Evolutionary conservation across 1,284 basidiomycete genomes (phyloP).

Genomic region (Ustilago shanxiensis): DNA sequence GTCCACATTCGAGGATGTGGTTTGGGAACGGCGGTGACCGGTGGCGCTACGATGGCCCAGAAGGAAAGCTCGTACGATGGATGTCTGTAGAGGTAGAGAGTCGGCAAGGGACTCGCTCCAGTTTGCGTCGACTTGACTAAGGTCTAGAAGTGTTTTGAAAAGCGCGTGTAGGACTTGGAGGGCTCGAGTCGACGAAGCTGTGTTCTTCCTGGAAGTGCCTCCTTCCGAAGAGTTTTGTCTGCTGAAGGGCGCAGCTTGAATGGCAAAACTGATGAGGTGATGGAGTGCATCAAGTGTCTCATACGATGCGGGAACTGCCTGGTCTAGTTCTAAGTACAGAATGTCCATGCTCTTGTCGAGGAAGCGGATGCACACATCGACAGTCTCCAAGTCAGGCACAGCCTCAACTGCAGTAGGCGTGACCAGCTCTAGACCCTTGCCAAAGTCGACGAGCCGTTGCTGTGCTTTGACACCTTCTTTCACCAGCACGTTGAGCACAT

Average conservation of each 20-base stretch:
- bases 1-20: not conserved
- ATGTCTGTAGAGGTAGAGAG: constrained; percentile 16
- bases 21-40: not conserved
- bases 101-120: constrained; percentile 44
- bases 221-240: not conserved
- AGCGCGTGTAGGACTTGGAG: constrained; percentile 44
- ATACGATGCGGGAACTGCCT: constrained; percentile 21
- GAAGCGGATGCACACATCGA: constrained; percentile 47
- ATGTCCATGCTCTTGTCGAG: constrained; percentile 49
- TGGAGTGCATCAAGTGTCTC: constrained; percentile 27
- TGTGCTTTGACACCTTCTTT: constrained; percentile 30
- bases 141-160: constrained; percentile 43
- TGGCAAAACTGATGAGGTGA: constrained; percentile 26
- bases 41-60: constrained; percentile 30
- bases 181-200: constrained; percentile 12
- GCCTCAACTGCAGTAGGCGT: constrained; percentile 19
- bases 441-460: constrained; percentile 36
- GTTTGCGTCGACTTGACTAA: constrained; percentile 49
- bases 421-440: constrained; percentile 39
- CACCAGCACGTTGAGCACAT: constrained; percentile 17
- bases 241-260: constrained; percentile 35
- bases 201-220: not conserved
- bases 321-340: constrained; percentile 39
- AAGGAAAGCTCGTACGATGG: constrained; percentile 29
- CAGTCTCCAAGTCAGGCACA: constrained; percentile 40